Conservation (phyloP, 257 asterid genomes). For the Solanum pimpinellifolium region DNA sequence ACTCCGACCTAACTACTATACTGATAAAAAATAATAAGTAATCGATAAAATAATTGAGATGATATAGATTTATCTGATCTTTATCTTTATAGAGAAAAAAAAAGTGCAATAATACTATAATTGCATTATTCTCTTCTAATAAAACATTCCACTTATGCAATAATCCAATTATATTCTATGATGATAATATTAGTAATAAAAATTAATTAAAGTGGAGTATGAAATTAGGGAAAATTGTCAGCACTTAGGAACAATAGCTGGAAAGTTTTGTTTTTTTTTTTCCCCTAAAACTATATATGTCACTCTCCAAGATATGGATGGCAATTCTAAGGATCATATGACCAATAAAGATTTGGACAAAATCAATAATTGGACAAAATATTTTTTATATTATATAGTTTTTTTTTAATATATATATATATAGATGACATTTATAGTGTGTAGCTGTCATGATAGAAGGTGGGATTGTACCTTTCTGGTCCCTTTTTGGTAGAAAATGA, state of each 20-base stretch:
- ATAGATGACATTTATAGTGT: neutral
- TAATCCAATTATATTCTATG: neutral
- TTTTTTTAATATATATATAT: neutral
- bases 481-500: slow-evolving; percentile 17
- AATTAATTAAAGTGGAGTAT: slow-evolving; percentile 8
- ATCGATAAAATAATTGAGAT: neutral
- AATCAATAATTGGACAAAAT: slow-evolving; percentile 41
- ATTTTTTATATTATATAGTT: slow-evolving; percentile 4
- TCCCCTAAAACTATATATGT: slow-evolving; percentile 11
- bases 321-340: slow-evolving; percentile 4
- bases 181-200: neutral
- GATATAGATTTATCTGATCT: neutral
- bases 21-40: neutral
- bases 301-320: slow-evolving; percentile 33
- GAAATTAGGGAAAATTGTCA: slow-evolving; percentile 6
- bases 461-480: slow-evolving; percentile 16
- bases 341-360: slow-evolving; percentile 23
- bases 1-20: neutral
- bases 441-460: slow-evolving; percentile 39
- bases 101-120: neutral
- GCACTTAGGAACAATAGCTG: slow-evolving; percentile 11
- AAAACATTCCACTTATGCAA: neutral
- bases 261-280: slow-evolving; percentile 28
- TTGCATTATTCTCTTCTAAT: neutral
- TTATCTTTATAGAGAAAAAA: neutral